A percentile compares a stretch with the other conserved stretches of the same genome.
Conservation (phyloP, 2,329 filamentous ascomycete genomes). For the Xylaria sp. region DNA sequence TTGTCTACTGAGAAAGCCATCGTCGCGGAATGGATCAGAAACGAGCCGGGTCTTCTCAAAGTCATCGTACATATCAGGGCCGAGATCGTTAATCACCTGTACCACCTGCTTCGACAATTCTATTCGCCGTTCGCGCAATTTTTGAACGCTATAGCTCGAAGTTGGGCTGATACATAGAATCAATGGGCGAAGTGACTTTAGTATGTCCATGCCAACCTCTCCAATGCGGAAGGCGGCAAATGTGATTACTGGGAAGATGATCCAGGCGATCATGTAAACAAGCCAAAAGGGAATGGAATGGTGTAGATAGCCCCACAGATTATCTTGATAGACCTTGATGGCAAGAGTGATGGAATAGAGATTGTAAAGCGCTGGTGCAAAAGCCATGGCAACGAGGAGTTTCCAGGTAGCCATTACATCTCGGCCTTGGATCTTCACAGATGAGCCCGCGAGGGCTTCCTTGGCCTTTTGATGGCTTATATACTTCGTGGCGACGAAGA, state of each 20-base stretch:
- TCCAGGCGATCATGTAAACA: conserved; percentile 78
- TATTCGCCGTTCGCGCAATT: conserved; percentile 77
- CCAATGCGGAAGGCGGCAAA: conserved; percentile 95
- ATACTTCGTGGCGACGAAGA: conserved; percentile 85
- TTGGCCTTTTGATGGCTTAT: conserved; percentile 85
- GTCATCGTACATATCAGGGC: conserved; percentile 96
- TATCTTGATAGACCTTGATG: conserved; percentile 82
- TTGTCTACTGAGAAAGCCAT: conserved; percentile 43
- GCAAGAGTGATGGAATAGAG: conserved; percentile 81
- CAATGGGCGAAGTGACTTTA: conserved; percentile 92
- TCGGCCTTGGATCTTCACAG: conserved; percentile 86
- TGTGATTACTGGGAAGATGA: conserved; percentile 87
- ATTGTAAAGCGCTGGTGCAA: conserved; percentile 84
- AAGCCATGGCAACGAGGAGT: conserved; percentile 84
- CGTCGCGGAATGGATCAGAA: conserved; percentile 60
- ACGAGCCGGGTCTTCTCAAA: conserved; percentile 83
- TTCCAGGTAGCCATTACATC: conserved; percentile 97
- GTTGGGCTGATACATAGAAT: conserved; percentile 85
- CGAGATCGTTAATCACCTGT: conserved; percentile 91
- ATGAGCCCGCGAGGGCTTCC: conserved; percentile 84
- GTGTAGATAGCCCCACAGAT: conserved; percentile 84
- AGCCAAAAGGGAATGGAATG: conserved; percentile 82
- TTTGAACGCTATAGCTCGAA: conserved; percentile 84
- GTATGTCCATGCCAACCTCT: conserved; percentile 98
- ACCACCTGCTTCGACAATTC: conserved; percentile 85